Evolutionary conservation across 768 basidiomycete genomes (phyloP), one percentile per base, ranked within the genome.

Genomic region (Boletus reticuloceps): DNA sequence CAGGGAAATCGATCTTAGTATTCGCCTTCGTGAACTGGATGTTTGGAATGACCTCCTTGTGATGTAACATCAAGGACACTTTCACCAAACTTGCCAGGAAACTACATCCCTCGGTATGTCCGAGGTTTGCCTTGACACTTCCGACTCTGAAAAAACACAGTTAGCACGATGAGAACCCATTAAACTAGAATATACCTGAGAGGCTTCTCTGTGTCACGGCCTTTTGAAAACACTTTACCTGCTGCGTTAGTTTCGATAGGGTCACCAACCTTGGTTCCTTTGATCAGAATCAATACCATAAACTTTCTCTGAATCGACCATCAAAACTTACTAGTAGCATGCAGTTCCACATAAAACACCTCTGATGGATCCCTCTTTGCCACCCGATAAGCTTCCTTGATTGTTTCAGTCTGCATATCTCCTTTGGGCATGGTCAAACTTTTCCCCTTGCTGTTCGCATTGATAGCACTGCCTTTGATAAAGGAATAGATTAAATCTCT

Each of bases 171-270:
- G 6, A 44, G 13, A 17, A 14, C 5, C 1, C 6, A 11, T 11
- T 5, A 14, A 25, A 16, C 9, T 17, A 12, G 10, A 19, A 37
- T 55, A 19, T 31, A 66, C 65, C 62, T 56, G 25, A 68, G 64
- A 17, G 54, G 50, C 22, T 58, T 64, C 29, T 56, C 48, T 16
- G 4, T 50, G 25, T 62, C 54, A 6, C 67, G 60, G 10, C 62
- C 59, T 34, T 66, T 47, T 22, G 68, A 60, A 40, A 74, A 74
- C 8, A 70, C 58, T 34, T 65, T 65, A 1, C 79, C 79, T 20
- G 78, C 76, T 66, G 76, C 77, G 52, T 80, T 81, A 11, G 75
- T 76, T 59, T 82, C 81, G 1, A 73, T 76, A 1, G 80, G 79
- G 56, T 82, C 81, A 0, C 79, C 81, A 31, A 65, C 70, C 37